Conservation (phyloP, 2,329 filamentous ascomycete species). For the Elsinoe batatas region DNA sequence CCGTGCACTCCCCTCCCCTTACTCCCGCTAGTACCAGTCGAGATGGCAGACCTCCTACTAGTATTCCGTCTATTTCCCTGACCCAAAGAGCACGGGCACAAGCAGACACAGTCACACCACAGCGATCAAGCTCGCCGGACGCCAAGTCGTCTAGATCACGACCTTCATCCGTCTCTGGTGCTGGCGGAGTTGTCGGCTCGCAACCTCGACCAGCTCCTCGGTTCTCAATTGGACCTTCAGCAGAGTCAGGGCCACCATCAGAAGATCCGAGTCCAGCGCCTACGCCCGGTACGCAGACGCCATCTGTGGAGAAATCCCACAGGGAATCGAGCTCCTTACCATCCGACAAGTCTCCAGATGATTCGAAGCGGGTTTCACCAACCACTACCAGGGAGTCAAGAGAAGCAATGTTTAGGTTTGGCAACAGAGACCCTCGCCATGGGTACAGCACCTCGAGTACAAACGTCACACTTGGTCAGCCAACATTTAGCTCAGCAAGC, state of each 20-base stretch:
- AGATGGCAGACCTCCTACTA: slow-evolving; percentile 36
- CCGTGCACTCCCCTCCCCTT: slow-evolving; percentile 78
- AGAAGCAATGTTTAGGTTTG: slow-evolving; percentile 78
- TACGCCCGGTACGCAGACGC: slow-evolving; percentile 39
- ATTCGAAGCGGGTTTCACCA: slow-evolving; percentile 64
- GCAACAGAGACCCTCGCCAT: slow-evolving; percentile 59
- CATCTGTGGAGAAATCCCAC: slow-evolving; percentile 20
- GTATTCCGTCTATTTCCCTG: slow-evolving; percentile 14
- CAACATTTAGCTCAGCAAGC: slow-evolving; percentile 7
- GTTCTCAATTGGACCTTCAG: slow-evolving; percentile 48
- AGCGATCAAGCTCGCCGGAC: slow-evolving; percentile 35
- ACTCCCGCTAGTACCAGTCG: slow-evolving; percentile 69
- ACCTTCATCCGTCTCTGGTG: slow-evolving; percentile 36
- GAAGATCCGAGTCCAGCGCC: slow-evolving; percentile 55
- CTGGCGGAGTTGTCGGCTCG: slow-evolving; percentile 33
- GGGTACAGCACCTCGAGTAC: slow-evolving; percentile 34
- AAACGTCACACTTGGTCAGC: slow-evolving; percentile 21
- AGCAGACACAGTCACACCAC: slow-evolving; percentile 54
- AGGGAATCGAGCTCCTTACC: neutral
- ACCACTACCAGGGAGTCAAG: slow-evolving; percentile 55
- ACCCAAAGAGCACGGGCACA: slow-evolving; percentile 27
- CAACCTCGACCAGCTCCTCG: slow-evolving; percentile 41
- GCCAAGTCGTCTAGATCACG: slow-evolving; percentile 31
- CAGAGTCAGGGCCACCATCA: slow-evolving; percentile 45
- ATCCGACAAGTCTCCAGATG: slow-evolving; percentile 56